Percentiles rank a stretch among this genome's conserved stretches.
These are phyloP conservation scores for Cafeteria roenbergensis DNA, from an alignment of 108 stramenopile species.

Conservation along the genomic window DNA sequence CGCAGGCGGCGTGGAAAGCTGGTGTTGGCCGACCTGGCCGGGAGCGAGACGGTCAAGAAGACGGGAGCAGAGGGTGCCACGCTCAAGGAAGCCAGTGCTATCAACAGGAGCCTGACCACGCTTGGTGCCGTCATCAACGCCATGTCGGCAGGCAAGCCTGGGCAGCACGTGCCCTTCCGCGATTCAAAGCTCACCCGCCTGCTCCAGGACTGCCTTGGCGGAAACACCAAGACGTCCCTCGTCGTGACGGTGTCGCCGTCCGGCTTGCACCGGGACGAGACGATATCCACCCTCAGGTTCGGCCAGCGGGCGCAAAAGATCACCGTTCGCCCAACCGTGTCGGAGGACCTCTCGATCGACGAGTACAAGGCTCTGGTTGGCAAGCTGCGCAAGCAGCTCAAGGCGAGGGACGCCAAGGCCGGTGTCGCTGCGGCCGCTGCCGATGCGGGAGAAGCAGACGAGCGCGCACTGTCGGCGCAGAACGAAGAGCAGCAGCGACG, in stretches of 20 bases:
- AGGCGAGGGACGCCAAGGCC: too few species aligned
- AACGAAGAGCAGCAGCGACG: too few species aligned
- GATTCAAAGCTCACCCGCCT: slow-evolving; percentile 14
- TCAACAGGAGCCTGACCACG: slow-evolving; percentile 23
- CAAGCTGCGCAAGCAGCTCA: too few species aligned
- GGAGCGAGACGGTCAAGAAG: slow-evolving; percentile 20
- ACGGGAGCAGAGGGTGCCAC: slow-evolving; percentile 15
- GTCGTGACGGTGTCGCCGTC: slow-evolving; percentile 11
- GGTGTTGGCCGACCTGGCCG: slow-evolving; percentile 24
- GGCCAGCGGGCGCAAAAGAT: too few species aligned
- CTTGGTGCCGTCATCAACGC: slow-evolving; percentile 31
- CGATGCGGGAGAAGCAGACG: too few species aligned
- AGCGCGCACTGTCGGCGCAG: too few species aligned
- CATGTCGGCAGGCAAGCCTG: slow-evolving; percentile 10
- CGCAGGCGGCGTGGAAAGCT: background rate
- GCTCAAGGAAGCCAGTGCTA: slow-evolving; percentile 24
- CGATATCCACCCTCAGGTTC: slow-evolving; percentile 29
- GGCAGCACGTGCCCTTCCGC: slow-evolving; percentile 12
- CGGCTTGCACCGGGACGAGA: slow-evolving; percentile 17
- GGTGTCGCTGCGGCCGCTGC: too few species aligned
- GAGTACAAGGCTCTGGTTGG: too few species aligned
- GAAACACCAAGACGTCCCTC: slow-evolving; percentile 13
- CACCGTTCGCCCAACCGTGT: too few species aligned
- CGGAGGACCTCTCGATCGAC: too few species aligned
- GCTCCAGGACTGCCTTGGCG: slow-evolving; percentile 9